Evolutionary conservation across 495 filamentous ascomycete species (phyloP).

Genomic region (Hypoxylon trugodes): DNA sequence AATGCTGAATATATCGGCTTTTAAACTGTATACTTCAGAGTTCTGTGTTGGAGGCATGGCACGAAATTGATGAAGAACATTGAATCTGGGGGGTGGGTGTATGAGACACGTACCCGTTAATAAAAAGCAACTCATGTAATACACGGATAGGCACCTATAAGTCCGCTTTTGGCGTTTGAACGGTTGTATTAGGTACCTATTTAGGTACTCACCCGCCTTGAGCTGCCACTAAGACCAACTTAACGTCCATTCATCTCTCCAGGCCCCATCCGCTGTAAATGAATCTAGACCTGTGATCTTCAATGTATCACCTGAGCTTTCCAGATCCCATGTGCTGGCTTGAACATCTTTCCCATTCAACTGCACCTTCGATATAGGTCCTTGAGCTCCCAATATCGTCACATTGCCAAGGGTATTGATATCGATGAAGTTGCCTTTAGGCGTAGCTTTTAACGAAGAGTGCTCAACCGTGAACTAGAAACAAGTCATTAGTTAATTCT

Average conservation of each 20-base stretch:
- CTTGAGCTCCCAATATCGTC: constrained; percentile 69
- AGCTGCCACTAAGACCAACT: constrained; percentile 57
- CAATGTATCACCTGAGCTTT: constrained; percentile 57
- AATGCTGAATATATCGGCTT: too few relatives aligned
- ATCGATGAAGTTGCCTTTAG: constrained; percentile 66
- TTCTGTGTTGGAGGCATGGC: too few relatives aligned
- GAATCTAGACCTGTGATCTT: constrained; percentile 59
- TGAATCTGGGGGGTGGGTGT: too few relatives aligned
- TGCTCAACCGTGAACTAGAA: constrained; percentile 59
- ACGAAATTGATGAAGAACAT: too few relatives aligned
- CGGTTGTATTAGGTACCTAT: too few relatives aligned
- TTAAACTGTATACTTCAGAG: too few relatives aligned
- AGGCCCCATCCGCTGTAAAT: constrained; percentile 63
- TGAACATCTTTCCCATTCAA: constrained; percentile 60
- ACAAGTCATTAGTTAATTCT: constrained; percentile 2
- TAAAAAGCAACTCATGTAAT: too few relatives aligned
- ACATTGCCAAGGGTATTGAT: constrained; percentile 69
- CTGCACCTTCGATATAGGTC: constrained; percentile 53
- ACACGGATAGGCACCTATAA: too few relatives aligned
- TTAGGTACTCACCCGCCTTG: too few relatives aligned
- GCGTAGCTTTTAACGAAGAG: constrained; percentile 55
- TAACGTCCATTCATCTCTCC: constrained; percentile 64
- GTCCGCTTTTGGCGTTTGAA: too few relatives aligned
- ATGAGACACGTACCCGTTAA: too few relatives aligned
- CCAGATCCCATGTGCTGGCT: constrained; percentile 55